phyloP scores from a whole-genome alignment of 2,329 filamentous ascomycete genomes.

The Zymoseptoria brevis region DNA sequence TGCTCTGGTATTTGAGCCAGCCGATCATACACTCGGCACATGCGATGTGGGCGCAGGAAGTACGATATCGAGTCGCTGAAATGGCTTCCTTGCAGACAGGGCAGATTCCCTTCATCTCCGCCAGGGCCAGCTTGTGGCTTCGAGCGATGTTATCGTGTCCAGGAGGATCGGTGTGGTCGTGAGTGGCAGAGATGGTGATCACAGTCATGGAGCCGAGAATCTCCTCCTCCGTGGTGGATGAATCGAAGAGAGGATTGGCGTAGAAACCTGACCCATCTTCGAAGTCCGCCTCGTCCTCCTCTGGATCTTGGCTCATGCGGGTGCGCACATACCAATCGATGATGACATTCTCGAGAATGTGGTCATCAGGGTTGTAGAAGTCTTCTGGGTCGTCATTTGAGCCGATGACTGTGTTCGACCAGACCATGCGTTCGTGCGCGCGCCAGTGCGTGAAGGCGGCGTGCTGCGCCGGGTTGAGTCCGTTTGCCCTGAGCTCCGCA shows the following conservation, averaged over 20 bases:
- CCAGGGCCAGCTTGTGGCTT: background rate
- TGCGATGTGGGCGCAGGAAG: background rate
- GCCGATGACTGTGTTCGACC: background rate
- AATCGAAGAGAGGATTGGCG: background rate
- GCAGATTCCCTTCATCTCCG: background rate
- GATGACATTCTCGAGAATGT: background rate
- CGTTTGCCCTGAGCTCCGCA: too few relatives aligned
- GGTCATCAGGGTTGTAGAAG: background rate
- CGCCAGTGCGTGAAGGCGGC: too few relatives aligned
- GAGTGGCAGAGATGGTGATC: background rate
- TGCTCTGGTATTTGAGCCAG: background rate
- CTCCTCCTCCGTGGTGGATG: background rate
- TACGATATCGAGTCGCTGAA: background rate
- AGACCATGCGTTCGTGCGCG: too few relatives aligned
- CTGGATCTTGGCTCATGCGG: background rate
- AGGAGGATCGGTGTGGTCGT: background rate
- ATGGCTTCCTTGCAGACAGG: background rate
- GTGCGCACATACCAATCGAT: background rate
- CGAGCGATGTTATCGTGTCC: background rate
- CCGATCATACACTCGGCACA: background rate
- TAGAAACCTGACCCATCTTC: background rate
- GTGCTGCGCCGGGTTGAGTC: too few relatives aligned
- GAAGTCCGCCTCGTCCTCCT: background rate
- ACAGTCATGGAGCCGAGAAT: background rate
- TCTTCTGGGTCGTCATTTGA: background rate